A percentile compares a stretch with the other conserved stretches of the same genome.
Conservation (phyloP, 371 early-diverging fungal genomes). For the Mortierella sp. region DNA sequence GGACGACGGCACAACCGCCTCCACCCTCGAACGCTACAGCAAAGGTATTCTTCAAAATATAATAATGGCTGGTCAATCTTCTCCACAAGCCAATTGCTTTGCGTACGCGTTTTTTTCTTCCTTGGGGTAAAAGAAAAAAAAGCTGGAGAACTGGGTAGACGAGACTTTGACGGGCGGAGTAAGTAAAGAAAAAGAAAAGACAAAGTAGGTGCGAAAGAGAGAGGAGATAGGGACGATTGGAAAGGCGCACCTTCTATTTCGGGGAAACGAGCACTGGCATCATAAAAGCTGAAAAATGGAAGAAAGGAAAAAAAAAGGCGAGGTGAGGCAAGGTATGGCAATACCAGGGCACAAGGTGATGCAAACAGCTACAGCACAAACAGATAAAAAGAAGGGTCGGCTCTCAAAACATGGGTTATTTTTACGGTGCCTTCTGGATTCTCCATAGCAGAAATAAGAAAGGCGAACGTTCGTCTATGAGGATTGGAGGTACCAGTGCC, state of each 20-base stretch:
- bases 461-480: neutral
- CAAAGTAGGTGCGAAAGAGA: neutral
- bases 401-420: slow-evolving; percentile 16
- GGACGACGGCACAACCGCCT: slow-evolving; percentile 84
- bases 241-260: neutral
- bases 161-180: neutral
- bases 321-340: neutral
- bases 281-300: neutral
- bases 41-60: slow-evolving; percentile 69
- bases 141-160: neutral
- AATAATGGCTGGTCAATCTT: no score
- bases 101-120: neutral
- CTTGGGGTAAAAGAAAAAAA: neutral
- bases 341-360: neutral
- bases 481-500: neutral
- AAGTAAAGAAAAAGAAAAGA: neutral
- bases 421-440: slow-evolving; percentile 13
- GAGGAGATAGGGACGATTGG: neutral
- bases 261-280: slow-evolving; percentile 7
- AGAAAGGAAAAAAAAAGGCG: neutral
- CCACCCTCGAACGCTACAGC: slow-evolving; percentile 81
- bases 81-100: neutral
- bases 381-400: neutral
- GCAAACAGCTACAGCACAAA: neutral
- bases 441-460: slow-evolving; percentile 9